These are phyloP conservation scores for Penicillium flavigenum DNA, from an alignment of 495 filamentous ascomycete genomes.

Conservation along the genomic window DNA sequence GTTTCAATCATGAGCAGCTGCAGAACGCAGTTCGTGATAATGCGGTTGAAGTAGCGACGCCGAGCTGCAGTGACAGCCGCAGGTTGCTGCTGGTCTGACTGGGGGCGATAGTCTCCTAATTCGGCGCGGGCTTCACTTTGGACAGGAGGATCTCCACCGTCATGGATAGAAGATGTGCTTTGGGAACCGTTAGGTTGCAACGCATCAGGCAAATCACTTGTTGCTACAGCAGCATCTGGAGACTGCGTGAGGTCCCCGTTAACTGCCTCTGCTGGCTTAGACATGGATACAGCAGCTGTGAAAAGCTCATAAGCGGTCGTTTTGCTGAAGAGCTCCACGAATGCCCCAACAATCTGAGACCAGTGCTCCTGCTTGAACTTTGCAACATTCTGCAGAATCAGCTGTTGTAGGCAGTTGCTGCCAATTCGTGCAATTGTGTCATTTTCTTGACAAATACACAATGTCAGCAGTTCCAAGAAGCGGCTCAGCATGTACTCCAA, in stretches of 20 bases:
- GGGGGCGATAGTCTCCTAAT: constrained; percentile 87
- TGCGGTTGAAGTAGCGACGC: constrained; percentile 97
- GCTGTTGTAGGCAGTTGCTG: constrained; percentile 93
- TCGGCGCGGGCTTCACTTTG: constrained; percentile 45
- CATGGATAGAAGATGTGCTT: constrained; percentile 40
- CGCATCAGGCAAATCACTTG: constrained; percentile 44
- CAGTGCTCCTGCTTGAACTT: constrained; percentile 88
- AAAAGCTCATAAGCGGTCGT: constrained; percentile 95
- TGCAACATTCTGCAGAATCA: constrained; percentile 91
- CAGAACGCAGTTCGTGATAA: constrained; percentile 97
- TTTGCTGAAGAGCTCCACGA: constrained; percentile 90
- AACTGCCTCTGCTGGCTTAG: constrained; percentile 31
- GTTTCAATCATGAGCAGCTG: constrained; percentile 99
- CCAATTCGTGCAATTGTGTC: constrained; percentile 98
- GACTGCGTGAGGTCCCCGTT: constrained; percentile 35
- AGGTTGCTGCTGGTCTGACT: constrained; percentile 71
- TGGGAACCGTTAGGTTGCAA: constrained; percentile 63
- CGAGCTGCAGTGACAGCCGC: constrained; percentile 88
- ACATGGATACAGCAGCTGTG: constrained; percentile 69
- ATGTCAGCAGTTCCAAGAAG: constrained; percentile 85
- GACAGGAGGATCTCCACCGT: constrained; percentile 40
- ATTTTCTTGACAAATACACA: constrained; percentile 99
- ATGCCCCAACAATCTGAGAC: constrained; percentile 89
- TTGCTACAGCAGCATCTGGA: constrained; percentile 26
- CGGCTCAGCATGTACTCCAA: constrained; percentile 96